A percentile compares a stretch with the other conserved stretches of the same genome.
phyloP scores from a whole-genome alignment of 169 alveolate genomes.

The Plasmodium gallinaceum region DNA sequence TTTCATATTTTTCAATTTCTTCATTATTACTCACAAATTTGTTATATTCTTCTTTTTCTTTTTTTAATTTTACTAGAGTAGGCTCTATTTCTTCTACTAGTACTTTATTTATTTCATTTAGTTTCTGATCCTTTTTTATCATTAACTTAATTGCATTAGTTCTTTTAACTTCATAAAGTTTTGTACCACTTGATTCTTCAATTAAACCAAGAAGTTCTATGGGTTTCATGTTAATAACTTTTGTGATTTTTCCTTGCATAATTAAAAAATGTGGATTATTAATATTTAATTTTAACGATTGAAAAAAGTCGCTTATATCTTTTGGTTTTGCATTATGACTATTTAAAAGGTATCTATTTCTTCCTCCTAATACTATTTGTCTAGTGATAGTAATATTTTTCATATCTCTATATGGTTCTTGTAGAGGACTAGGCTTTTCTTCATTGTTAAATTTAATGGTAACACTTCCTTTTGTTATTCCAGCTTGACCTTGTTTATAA shows the following conservation, averaged over 20 bases:
- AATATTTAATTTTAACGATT: constrained; percentile 96
- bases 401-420: constrained; percentile 89
- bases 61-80: constrained; percentile 88
- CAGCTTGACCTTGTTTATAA: constrained; percentile 99
- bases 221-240: constrained; percentile 99
- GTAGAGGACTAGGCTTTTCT: constrained; percentile 88
- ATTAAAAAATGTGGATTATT: constrained; percentile 98
- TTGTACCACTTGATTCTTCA: constrained; percentile 99
- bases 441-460: constrained; percentile 95
- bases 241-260: constrained; percentile 97
- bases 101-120: constrained; percentile 92
- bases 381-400: constrained; percentile 94
- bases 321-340: constrained; percentile 95
- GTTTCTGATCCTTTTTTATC: constrained; percentile 92
- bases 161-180: constrained; percentile 95
- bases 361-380: constrained; percentile 94
- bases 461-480: constrained; percentile 98
- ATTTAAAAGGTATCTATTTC: constrained; percentile 96
- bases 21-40: constrained; percentile 80
- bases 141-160: constrained; percentile 93
- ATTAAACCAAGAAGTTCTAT: constrained; percentile 94
- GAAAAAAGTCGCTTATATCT: constrained; percentile 94
- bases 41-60: constrained; percentile 88
- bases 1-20: constrained; percentile 80
- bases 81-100: constrained; percentile 94